Base-by-base conservation (phyloP, 768 basidiomycete genomes). In the Lentinula sp. region DNA sequence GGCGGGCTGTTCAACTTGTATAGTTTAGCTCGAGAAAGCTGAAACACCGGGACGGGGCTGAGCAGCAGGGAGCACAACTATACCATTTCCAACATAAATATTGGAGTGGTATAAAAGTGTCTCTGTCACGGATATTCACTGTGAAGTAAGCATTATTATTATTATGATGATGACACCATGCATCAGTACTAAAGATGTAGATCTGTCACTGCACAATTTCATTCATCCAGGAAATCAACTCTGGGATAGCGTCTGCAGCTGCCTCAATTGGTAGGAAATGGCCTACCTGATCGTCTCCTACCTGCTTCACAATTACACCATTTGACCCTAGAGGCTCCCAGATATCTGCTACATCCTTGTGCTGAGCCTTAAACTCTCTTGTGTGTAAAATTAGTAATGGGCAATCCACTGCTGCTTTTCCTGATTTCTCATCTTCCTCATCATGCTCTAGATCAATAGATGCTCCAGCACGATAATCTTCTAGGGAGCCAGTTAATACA, bases 201-300 rank as follows among this genome's bases (percentile, higher is more conserved):
- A 52, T 18, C 3, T 13, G 50, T 16, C 32, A 52, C 31, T 13
- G 18, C 50, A 52, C 34, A 23, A 39, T 54, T 9, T 54, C 35
- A 39, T 50, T 39, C 67, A 63, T 70, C 76, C 70, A 69, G 5
- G 52, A 32, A 23, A 49, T 32, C n/a, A 62, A 21, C 46, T 62
- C 55, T 15, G 37, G 34, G 18, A 46, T 52, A 42, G 37, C 39
- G 6, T 57, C 61, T 32, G 32, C 40, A 42, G 61, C 61, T 31
- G 61, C 54, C 45, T 62, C 61, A 18, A 55, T 37, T 13, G 61
- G 55, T 6, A 62, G 45, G 13, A 62, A 62, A 49, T 62, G 61
- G 4, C 61, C 61, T 21, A 55, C 53, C 18, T 57, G 15, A 11
- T 62, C 53, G 32, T 62, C 53, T 37, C 61, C 61, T 21, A 62